Conservation (phyloP, 208 protist genomes). For the Leishmania turanica region DNA sequence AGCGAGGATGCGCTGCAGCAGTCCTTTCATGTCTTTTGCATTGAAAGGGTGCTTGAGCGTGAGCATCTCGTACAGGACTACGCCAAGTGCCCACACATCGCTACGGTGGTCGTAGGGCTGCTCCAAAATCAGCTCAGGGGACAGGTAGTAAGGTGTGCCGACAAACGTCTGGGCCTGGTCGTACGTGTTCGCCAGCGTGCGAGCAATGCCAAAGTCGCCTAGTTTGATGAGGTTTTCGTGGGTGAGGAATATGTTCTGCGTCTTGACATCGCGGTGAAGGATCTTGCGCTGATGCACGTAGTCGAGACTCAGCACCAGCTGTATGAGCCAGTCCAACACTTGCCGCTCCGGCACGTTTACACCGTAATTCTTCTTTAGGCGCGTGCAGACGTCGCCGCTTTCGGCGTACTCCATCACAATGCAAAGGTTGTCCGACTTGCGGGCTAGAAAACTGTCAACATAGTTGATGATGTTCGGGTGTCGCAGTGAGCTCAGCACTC, state of each 20-base stretch:
- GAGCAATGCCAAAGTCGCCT: slow-evolving; percentile 95
- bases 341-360: slow-evolving; percentile 85
- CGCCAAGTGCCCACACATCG: slow-evolving; percentile 95
- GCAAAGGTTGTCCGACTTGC: slow-evolving; percentile 88
- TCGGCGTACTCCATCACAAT: slow-evolving; percentile 95
- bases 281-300: slow-evolving; percentile 93
- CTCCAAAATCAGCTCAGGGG: slow-evolving; percentile 92
- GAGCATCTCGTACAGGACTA: slow-evolving; percentile 90
- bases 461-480: slow-evolving; percentile 96
- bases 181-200: slow-evolving; percentile 87
- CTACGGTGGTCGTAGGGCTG: slow-evolving; percentile 93
- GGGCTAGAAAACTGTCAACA: slow-evolving; percentile 92
- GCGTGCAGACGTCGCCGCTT: slow-evolving; percentile 79
- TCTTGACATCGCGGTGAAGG: slow-evolving; percentile 93
- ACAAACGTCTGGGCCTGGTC: slow-evolving; percentile 95
- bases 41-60: slow-evolving; percentile 91
- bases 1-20: slow-evolving; percentile 91
- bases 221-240: slow-evolving; percentile 89
- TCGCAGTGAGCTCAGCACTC: slow-evolving; percentile 83
- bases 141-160: slow-evolving; percentile 95
- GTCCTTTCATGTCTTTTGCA: slow-evolving; percentile 82
- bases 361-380: slow-evolving; percentile 82
- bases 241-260: slow-evolving; percentile 95
- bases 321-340: slow-evolving; percentile 90
- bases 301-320: slow-evolving; percentile 90